These are phyloP conservation scores for Colletotrichum cuscutae DNA, from an alignment of 2,329 filamentous ascomycete species.

Conservation along the genomic window DNA sequence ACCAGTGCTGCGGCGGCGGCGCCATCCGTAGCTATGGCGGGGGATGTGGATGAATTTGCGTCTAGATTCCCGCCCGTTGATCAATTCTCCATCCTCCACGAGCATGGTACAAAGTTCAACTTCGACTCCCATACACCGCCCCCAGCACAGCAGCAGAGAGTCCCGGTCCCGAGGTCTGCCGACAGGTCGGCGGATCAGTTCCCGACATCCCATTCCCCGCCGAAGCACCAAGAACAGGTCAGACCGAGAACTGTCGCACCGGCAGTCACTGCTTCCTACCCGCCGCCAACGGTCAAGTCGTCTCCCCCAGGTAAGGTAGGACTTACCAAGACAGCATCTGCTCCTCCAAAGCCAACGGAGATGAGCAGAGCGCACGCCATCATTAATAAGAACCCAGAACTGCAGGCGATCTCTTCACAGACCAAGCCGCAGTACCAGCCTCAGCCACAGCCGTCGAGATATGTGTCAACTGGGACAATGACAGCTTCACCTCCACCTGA, in stretches of 20 bases:
- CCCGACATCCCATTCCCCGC: slow-evolving; percentile 45
- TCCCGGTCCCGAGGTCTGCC: slow-evolving; percentile 74
- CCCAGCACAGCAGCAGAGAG: slow-evolving; percentile 59
- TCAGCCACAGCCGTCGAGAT: slow-evolving; percentile 42
- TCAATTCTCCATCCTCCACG: slow-evolving; percentile 90
- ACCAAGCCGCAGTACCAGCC: slow-evolving; percentile 39
- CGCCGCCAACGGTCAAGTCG: slow-evolving; percentile 38
- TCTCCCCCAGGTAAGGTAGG: slow-evolving; percentile 39
- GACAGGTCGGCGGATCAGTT: slow-evolving; percentile 89
- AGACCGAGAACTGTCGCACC: slow-evolving; percentile 36
- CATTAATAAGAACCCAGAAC: slow-evolving; percentile 70
- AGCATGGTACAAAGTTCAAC: slow-evolving; percentile 84
- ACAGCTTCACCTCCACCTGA: slow-evolving; percentile 70
- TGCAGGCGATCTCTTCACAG: slow-evolving; percentile 66
- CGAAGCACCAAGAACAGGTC: slow-evolving; percentile 15
- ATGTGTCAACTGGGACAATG: slow-evolving; percentile 79
- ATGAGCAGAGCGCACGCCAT: slow-evolving; percentile 72
- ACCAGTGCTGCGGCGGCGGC: slow-evolving; percentile 50
- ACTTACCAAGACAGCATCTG: slow-evolving; percentile 46
- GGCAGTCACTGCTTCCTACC: slow-evolving; percentile 42
- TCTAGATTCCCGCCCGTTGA: slow-evolving; percentile 89
- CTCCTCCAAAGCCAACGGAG: slow-evolving; percentile 54
- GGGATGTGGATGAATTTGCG: slow-evolving; percentile 81
- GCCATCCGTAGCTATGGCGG: slow-evolving; percentile 31
- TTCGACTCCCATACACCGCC: slow-evolving; percentile 72